Evolutionary conservation across 495 filamentous ascomycete species (phyloP).

Genomic region (Annulohypoxylon nitens): DNA sequence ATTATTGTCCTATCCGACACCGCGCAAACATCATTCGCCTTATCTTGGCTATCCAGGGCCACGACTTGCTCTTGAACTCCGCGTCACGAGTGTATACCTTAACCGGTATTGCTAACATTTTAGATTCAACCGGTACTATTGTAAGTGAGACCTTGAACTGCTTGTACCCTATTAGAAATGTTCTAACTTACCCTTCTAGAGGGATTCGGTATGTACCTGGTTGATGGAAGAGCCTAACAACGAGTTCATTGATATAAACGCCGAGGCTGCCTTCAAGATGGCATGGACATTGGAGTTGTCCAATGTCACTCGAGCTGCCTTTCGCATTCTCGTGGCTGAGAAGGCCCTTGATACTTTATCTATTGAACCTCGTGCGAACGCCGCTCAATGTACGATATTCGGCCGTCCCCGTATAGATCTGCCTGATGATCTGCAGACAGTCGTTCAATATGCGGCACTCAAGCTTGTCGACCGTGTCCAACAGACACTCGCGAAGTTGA

Average conservation of each 20-base stretch:
- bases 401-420: constrained; percentile 43
- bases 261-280: constrained; percentile 60
- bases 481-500: constrained; percentile 18
- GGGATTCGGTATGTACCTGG: constrained; percentile 53
- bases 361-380: constrained; percentile 2
- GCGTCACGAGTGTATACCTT: constrained; percentile 75
- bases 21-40: constrained; percentile 71
- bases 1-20: constrained; percentile 73
- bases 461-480: constrained; percentile 44
- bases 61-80: constrained; percentile 68
- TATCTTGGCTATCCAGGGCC: constrained; percentile 65
- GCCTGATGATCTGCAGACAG: constrained; percentile 49
- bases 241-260: constrained; percentile 61
- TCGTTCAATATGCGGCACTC: constrained; percentile 49
- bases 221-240: constrained; percentile 57
- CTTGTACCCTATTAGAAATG: background rate
- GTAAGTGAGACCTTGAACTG: constrained; percentile 41
- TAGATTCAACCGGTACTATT: constrained; percentile 62
- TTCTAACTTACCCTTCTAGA: constrained; percentile 40
- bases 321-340: constrained; percentile 61
- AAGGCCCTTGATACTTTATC: constrained; percentile 47
- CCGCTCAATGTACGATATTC: constrained; percentile 34
- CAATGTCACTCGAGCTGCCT: constrained; percentile 54
- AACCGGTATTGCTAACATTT: constrained; percentile 69
- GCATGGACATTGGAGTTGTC: constrained; percentile 54